Conservation (phyloP, 2,329 filamentous ascomycete genomes). For the Claviceps africana region DNA sequence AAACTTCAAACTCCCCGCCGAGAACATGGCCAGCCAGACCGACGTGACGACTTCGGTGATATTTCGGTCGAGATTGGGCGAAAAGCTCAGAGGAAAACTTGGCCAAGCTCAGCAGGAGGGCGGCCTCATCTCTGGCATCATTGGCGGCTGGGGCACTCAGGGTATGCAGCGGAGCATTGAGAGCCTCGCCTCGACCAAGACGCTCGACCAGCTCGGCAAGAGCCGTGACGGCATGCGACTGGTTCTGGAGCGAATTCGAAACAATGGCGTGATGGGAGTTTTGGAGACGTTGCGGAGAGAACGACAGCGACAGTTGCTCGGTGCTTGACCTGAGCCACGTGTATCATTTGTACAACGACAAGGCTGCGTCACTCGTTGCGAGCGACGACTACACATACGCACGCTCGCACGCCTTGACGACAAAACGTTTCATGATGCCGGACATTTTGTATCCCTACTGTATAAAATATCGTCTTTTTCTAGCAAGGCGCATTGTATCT, state of each 20-base stretch:
- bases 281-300: conserved; percentile 39
- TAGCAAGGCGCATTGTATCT: conserved; percentile 22
- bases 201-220: conserved; percentile 64
- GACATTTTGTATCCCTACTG: conserved; percentile 13
- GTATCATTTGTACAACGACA: conserved; percentile 1
- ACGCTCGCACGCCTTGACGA: not conserved
- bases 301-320: conserved; percentile 19
- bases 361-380: not conserved
- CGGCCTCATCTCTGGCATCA: conserved; percentile 35
- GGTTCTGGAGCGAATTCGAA: conserved; percentile 55
- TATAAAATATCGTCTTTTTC: conserved; percentile 20
- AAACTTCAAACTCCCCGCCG: conserved; percentile 38
- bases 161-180: conserved; percentile 72
- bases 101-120: conserved; percentile 32
- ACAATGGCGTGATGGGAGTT: conserved; percentile 43
- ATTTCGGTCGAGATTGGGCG: conserved; percentile 58
- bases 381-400: not conserved
- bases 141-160: conserved; percentile 48
- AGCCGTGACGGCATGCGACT: conserved; percentile 73
- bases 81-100: conserved; percentile 45
- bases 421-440: conserved; percentile 4
- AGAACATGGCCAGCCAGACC: conserved; percentile 29
- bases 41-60: conserved; percentile 62
- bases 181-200: conserved; percentile 61
- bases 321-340: conserved; percentile 4